A percentile compares a stretch with the other conserved stretches of the same genome.
Evolutionary conservation across 2,329 filamentous ascomycete genomes (phyloP).

Genomic region (Parascedosporium putredinis): DNA sequence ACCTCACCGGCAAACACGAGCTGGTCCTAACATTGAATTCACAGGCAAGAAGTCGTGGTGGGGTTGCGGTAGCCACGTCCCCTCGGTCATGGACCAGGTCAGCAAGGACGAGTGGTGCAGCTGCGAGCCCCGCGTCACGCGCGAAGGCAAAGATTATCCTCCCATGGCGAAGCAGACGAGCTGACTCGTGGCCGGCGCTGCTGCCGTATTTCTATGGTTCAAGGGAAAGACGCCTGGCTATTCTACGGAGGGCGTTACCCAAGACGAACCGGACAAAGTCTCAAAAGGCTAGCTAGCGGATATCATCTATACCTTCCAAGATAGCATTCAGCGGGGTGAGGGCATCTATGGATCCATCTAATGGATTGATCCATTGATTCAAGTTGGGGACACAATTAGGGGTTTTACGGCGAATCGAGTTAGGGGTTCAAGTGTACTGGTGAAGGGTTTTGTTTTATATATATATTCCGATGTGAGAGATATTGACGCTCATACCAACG

Average conservation of each 20-base stretch:
- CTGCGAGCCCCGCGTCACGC: conserved; percentile 53
- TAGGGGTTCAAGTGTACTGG: no score
- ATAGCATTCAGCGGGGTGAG: no score
- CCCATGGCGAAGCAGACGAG: conserved; percentile 42
- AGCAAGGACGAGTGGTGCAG: conserved; percentile 50
- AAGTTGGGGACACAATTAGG: no score
- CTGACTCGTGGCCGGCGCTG: conserved; percentile 25
- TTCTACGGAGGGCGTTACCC: conserved; percentile 20
- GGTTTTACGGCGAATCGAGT: neutral
- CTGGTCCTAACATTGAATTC: neutral
- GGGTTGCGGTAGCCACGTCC: conserved; percentile 54
- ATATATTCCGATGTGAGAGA: neutral
- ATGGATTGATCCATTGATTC: no score
- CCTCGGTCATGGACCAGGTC: conserved; percentile 50
- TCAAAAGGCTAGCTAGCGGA: no score
- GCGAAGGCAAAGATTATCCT: conserved; percentile 52
- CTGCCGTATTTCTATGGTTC: conserved; percentile 18
- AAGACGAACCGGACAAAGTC: no score
- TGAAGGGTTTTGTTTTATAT: no score
- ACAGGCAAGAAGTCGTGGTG: conserved; percentile 52
- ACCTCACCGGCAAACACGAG: neutral
- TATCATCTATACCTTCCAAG: no score
- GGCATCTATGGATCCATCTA: no score
- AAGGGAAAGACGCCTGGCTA: conserved; percentile 19
- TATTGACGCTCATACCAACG: no score